Conservation (phyloP, 257 asterid genomes). For the Primulina eburnea region DNA sequence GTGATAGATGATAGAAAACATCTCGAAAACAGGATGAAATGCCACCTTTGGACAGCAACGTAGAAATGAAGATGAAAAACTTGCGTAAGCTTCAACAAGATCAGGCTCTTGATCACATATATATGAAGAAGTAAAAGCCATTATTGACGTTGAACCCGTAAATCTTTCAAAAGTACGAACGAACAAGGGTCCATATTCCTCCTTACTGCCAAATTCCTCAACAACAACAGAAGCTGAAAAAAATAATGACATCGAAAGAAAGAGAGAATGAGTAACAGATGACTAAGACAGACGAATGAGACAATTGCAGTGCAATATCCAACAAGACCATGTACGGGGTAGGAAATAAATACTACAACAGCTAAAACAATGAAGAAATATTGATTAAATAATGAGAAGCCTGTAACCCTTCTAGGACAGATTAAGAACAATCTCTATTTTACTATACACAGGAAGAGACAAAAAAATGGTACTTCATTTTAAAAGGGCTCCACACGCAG, state of each 20-base stretch:
- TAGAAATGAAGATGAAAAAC: conserved; percentile 68
- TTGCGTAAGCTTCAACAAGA: conserved; percentile 83
- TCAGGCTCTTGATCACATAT: conserved; percentile 96
- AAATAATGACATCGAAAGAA: not conserved
- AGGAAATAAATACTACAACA: conserved; percentile 14
- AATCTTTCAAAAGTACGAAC: conserved; percentile 71
- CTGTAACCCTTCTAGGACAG: conserved; percentile 16
- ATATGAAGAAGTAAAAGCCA: conserved; percentile 82
- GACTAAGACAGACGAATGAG: conserved; percentile 4
- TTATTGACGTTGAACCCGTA: conserved; percentile 67
- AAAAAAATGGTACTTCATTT: conserved; percentile 8
- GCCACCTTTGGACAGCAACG: conserved; percentile 74
- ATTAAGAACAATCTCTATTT: conserved; percentile 1
- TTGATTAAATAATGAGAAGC: conserved; percentile 12
- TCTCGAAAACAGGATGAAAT: conserved; percentile 21
- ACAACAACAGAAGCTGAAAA: conserved; percentile 73
- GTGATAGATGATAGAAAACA: conserved; percentile 11
- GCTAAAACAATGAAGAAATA: not conserved
- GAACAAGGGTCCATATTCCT: conserved; percentile 70
- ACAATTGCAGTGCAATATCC: conserved; percentile 12
- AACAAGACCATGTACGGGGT: conserved; percentile 6
- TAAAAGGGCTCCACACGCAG: no score
- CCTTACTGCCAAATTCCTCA: conserved; percentile 78
- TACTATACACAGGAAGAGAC: conserved; percentile 1
- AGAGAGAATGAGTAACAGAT: conserved; percentile 6